These are phyloP conservation scores for Malassezia psittaci DNA, from an alignment of 1,284 basidiomycete species.

Conservation along the genomic window DNA sequence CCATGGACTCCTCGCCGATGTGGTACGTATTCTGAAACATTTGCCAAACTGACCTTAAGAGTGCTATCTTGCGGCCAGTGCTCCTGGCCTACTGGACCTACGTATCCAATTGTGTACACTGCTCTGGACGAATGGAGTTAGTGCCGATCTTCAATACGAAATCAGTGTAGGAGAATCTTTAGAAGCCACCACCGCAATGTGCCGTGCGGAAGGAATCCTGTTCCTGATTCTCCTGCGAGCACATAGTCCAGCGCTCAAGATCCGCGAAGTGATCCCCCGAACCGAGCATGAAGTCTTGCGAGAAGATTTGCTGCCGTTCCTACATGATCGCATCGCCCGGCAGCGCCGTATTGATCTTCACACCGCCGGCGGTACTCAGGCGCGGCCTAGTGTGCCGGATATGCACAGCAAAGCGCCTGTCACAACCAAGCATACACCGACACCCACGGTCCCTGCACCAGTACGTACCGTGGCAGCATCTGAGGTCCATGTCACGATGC, in stretches of 20 bases:
- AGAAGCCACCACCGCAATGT: slow-evolving; percentile 32
- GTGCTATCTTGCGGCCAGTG: slow-evolving; percentile 63
- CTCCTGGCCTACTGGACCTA: slow-evolving; percentile 63
- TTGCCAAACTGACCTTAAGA: slow-evolving; percentile 21
- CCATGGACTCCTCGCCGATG: slow-evolving; percentile 75
- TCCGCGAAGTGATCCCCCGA: slow-evolving; percentile 32
- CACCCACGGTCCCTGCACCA: neutral
- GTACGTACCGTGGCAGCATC: neutral
- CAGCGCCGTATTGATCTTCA: slow-evolving; percentile 26
- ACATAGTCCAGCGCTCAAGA: slow-evolving; percentile 32
- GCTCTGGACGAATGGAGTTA: slow-evolving; percentile 70
- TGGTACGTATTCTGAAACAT: slow-evolving; percentile 35
- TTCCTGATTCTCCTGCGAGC: slow-evolving; percentile 37
- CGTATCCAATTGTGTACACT: slow-evolving; percentile 66
- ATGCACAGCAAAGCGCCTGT: slow-evolving; percentile 6
- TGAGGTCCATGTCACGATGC: slow-evolving; percentile 13
- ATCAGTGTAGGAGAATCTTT: slow-evolving; percentile 32
- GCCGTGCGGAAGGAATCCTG: slow-evolving; percentile 43
- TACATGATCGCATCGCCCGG: slow-evolving; percentile 32
- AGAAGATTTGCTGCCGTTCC: slow-evolving; percentile 30
- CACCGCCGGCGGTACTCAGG: neutral
- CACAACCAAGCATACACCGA: slow-evolving; percentile 13
- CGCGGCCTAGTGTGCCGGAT: neutral
- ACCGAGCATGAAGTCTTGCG: slow-evolving; percentile 35
- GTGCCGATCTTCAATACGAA: slow-evolving; percentile 73